Evolutionary conservation across 768 basidiomycete species (phyloP).

Genomic region (Leccinum rimulosum): DNA sequence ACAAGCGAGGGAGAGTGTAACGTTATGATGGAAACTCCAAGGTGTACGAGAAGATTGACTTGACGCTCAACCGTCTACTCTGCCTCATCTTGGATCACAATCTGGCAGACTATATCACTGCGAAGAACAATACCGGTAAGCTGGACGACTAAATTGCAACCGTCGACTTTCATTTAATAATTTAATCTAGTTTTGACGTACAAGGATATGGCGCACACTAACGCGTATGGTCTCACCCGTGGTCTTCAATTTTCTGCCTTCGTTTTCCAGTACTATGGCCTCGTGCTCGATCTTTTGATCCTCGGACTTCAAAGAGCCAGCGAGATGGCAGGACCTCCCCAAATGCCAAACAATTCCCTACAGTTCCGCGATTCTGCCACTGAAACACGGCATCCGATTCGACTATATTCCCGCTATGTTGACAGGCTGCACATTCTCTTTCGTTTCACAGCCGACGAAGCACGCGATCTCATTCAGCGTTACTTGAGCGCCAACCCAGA

Average conservation of each 20-base stretch:
- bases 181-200: conserved; percentile 65
- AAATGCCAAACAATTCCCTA: no score
- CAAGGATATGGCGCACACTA: conserved; percentile 98
- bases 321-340: no score
- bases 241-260: conserved; percentile 98
- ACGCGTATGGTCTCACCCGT: conserved; percentile 94
- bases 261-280: no score
- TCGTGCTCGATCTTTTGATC: no score
- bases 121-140: conserved; percentile 91
- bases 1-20: conserved; percentile 97
- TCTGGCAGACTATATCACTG: conserved; percentile 97
- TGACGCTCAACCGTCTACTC: conserved; percentile 93
- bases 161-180: conserved; percentile 10
- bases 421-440: conserved; percentile 95
- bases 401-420: conserved; percentile 96
- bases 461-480: conserved; percentile 95
- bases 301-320: no score
- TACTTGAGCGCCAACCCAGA: no score
- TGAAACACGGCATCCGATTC: no score
- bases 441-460: conserved; percentile 96
- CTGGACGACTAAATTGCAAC: neutral
- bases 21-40: conserved; percentile 98
- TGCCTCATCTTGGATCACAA: conserved; percentile 98
- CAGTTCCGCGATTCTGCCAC: no score
- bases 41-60: conserved; percentile 98